These are phyloP conservation scores for Suillus lakei DNA, from an alignment of 768 basidiomycete species.

Conservation along the genomic window DNA sequence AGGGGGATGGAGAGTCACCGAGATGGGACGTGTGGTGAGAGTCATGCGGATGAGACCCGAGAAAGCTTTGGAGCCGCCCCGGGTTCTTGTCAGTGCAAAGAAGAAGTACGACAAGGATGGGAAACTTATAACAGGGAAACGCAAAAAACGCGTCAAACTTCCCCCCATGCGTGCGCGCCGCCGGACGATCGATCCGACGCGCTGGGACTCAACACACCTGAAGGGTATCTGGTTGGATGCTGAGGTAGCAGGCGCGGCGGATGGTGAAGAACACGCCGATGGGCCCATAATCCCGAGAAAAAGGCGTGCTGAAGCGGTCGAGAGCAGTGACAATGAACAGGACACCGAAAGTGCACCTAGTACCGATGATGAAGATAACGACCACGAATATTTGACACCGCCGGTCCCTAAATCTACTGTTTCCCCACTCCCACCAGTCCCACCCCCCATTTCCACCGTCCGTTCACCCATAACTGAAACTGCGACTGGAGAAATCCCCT, in stretches of 20 bases:
- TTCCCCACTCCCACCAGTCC: neutral
- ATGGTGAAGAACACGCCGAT: constrained; percentile 1
- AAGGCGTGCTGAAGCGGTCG: neutral
- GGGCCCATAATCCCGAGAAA: neutral
- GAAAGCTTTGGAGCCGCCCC: constrained; percentile 52
- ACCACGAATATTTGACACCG: neutral
- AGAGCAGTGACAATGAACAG: constrained; percentile 4
- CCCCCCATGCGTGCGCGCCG: constrained; percentile 62
- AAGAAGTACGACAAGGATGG: constrained; percentile 16
- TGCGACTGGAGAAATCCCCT: neutral
- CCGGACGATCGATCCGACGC: constrained; percentile 72
- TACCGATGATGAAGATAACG: neutral
- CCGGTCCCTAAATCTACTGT: neutral
- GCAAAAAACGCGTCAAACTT: constrained; percentile 51
- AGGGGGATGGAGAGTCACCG: constrained; percentile 71
- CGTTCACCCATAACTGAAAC: neutral
- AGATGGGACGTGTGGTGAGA: constrained; percentile 65
- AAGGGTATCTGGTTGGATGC: constrained; percentile 70
- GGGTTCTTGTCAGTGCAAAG: constrained; percentile 10
- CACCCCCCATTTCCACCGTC: neutral
- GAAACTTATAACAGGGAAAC: constrained; percentile 36
- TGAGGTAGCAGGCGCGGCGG: constrained; percentile 11
- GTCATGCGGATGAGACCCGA: constrained; percentile 74
- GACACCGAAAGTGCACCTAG: constrained; percentile 3
- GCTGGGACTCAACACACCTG: constrained; percentile 71